Evolutionary conservation across 2,329 filamentous ascomycete species (phyloP), one percentile per base, ranked within the genome.

Genomic region (Hymenoscyphus linearis): DNA sequence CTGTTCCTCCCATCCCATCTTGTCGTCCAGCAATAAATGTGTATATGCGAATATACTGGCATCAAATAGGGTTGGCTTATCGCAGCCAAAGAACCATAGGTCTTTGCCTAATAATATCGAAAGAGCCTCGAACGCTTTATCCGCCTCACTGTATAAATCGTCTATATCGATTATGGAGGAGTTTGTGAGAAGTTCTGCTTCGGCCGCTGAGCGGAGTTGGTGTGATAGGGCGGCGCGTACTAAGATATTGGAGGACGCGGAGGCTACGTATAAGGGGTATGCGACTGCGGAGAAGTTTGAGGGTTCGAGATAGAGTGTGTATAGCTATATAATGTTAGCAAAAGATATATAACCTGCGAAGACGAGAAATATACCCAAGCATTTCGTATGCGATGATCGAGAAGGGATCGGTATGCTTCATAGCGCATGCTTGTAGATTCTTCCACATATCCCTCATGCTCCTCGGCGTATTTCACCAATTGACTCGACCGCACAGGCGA

Each of bases 11-110:
- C 90, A 93, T 65, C 66, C 66, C 52, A 71, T 70, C 1, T 69
- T 70, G 36, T 85, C 80, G 62, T 89, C 85, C 57, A 96, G 76
- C 58, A 98, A 78, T 57, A 96, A 78, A 74, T 96, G 85, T 0
- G 90, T 93, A 74, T 97, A 99, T 3, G 91, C 87, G 76, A 97
- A 98, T 2, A 98, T 84, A 59, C 85, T 86, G 6, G 93, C 93
- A 75, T 99, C 95, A 68, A 98, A 93, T 26, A 93, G 71, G 0
- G 86, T 85, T 0, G 93, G 91, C 6, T 63, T 65, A 3, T 68
- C 63, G 27, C 61, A 66, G 1, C 67, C 80, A 69, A 87, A 88
- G 73, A 89, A 90, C 79, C 85, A 88, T 18, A 76, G 69, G 40
- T 85, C 74, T 0, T 81, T 74, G 1, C 80, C 85, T 10, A 91